Conservation (phyloP, 192 early-diverging fungal species). For the Paraglomus occultum region DNA sequence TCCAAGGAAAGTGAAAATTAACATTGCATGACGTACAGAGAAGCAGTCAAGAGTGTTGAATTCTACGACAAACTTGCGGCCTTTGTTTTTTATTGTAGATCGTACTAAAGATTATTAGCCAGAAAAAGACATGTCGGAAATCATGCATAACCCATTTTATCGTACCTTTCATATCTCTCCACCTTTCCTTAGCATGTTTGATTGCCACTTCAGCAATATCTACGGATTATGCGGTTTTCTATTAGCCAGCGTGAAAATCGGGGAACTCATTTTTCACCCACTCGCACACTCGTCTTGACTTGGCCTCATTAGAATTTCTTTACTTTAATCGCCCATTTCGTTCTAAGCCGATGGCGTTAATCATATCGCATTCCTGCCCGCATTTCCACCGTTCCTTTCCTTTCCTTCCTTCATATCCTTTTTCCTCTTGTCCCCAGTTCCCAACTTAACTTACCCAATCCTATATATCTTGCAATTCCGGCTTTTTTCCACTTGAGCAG, state of each 20-base stretch:
- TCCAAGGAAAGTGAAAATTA: not conserved
- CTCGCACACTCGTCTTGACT: not conserved
- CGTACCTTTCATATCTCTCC: not conserved
- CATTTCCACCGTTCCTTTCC: not conserved
- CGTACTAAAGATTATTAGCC: constrained; percentile 76
- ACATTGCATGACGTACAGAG: constrained; percentile 40
- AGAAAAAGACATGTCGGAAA: constrained; percentile 84
- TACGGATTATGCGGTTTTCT: not conserved
- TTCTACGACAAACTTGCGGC: constrained; percentile 62
- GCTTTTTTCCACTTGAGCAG: constrained; percentile 77
- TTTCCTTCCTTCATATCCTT: not conserved
- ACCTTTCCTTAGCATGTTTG: constrained; percentile 8
- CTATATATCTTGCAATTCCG: constrained; percentile 70
- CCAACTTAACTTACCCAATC: constrained; percentile 54
- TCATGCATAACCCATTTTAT: constrained; percentile 44
- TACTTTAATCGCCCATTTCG: not conserved
- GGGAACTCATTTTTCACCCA: too few species aligned
- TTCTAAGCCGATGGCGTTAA: not conserved
- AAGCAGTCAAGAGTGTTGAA: constrained; percentile 92
- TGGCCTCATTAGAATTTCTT: not conserved
- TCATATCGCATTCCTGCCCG: not conserved
- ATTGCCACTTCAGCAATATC: constrained; percentile 25
- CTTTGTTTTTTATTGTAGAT: constrained; percentile 49
- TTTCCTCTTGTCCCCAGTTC: not conserved
- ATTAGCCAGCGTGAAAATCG: too few species aligned